Evolutionary conservation across 2,329 filamentous ascomycete genomes (phyloP).

Genomic region (Mollisia scopiformis): DNA sequence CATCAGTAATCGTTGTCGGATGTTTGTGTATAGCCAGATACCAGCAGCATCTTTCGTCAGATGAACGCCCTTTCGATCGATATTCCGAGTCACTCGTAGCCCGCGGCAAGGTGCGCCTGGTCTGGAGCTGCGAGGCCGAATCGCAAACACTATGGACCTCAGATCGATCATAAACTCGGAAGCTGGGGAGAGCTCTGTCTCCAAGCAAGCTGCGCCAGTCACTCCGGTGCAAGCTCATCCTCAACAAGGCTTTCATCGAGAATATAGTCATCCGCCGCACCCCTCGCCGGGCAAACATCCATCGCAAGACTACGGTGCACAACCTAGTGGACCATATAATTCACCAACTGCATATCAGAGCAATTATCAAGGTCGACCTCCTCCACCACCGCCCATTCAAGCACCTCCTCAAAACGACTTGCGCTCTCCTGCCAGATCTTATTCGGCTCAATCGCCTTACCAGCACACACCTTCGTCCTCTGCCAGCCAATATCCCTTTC

Average conservation of each 20-base stretch:
- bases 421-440: slow-evolving; percentile 45
- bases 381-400: slow-evolving; percentile 46
- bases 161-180: slow-evolving; percentile 53
- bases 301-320: slow-evolving; percentile 36
- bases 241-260: slow-evolving; percentile 33
- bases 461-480: slow-evolving; percentile 36
- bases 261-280: slow-evolving; percentile 34
- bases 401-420: slow-evolving; percentile 41
- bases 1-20: slow-evolving; percentile 18
- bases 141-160: slow-evolving; percentile 50
- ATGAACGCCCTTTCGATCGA: slow-evolving; percentile 26
- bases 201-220: slow-evolving; percentile 34
- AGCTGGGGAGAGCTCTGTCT: slow-evolving; percentile 31
- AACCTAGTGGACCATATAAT: slow-evolving; percentile 30
- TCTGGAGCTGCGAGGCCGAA: slow-evolving; percentile 25
- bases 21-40: slow-evolving; percentile 2
- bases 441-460: slow-evolving; percentile 39
- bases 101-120: slow-evolving; percentile 28
- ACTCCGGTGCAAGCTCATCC: slow-evolving; percentile 35
- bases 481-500: slow-evolving; percentile 36
- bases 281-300: slow-evolving; percentile 36
- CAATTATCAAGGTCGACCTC: slow-evolving; percentile 35
- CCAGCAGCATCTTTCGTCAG: slow-evolving; percentile 19
- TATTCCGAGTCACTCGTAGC: slow-evolving; percentile 26
- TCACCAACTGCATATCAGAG: slow-evolving; percentile 36